A percentile compares a stretch with the other conserved stretches of the same genome.
Evolutionary conservation across 768 basidiomycete genomes (phyloP).

Genomic region (Pleurotus platypus): DNA sequence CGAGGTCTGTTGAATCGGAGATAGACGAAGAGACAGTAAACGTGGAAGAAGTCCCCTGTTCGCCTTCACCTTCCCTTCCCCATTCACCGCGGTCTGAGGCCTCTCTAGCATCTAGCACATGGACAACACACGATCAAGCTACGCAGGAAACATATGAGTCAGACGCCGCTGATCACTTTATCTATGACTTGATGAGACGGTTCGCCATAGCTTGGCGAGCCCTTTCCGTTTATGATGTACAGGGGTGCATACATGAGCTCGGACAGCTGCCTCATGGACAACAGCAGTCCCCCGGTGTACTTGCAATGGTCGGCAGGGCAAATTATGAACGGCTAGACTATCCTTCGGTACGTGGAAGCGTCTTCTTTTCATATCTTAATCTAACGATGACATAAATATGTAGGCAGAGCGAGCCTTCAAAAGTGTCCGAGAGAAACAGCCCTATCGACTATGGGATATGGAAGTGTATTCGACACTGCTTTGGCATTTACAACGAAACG

Average conservation of each 20-base stretch:
- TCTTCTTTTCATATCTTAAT: slow-evolving; percentile 10
- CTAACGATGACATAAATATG: slow-evolving; percentile 25
- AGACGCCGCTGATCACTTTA: slow-evolving; percentile 76
- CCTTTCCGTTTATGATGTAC: slow-evolving; percentile 73
- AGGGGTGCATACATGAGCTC: slow-evolving; percentile 70
- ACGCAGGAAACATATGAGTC: slow-evolving; percentile 69
- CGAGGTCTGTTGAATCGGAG: slow-evolving; percentile 67
- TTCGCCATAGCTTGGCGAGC: slow-evolving; percentile 81
- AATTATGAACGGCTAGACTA: slow-evolving; percentile 92
- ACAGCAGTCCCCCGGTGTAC: slow-evolving; percentile 71
- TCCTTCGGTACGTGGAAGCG: slow-evolving; percentile 61
- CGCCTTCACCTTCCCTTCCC: slow-evolving; percentile 58
- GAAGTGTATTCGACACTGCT: slow-evolving; percentile 94
- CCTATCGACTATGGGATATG: slow-evolving; percentile 90
- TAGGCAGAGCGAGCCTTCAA: slow-evolving; percentile 91
- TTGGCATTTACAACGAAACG: slow-evolving; percentile 87
- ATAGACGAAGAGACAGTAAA: slow-evolving; percentile 59
- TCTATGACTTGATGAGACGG: slow-evolving; percentile 75
- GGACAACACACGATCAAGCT: slow-evolving; percentile 68
- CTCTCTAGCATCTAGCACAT: slow-evolving; percentile 59
- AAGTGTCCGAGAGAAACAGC: slow-evolving; percentile 76
- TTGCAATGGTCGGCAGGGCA: slow-evolving; percentile 81
- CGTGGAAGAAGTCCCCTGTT: slow-evolving; percentile 47
- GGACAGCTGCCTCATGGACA: slow-evolving; percentile 73
- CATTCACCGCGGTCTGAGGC: slow-evolving; percentile 63